Evolutionary conservation across 176 grass and related monocot species (phyloP), one percentile per base, ranked within the genome.

Genomic region (Aegilops longissima): DNA sequence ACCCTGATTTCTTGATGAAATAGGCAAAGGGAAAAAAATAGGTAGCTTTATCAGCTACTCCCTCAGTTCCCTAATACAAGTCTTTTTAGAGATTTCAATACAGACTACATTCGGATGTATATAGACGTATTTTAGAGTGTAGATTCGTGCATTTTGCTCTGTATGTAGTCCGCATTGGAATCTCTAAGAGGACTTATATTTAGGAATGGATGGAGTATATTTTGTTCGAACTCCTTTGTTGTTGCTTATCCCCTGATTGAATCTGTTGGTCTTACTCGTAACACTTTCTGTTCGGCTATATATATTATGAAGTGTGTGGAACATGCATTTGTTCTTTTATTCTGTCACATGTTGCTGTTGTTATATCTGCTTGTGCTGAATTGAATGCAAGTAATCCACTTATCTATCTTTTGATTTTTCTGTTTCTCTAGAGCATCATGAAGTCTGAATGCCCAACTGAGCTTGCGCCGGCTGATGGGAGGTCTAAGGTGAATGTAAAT

Each of bases 381-480:
- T 70, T 23, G 20, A 38, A 29, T 71, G 80, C 38, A 27, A 70
- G 30, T 70, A 36, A 77, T 70, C 51, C 39, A 66, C 20, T 31
- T 11, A 14, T 70, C 16, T 70, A 5, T 29, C 20, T 24, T 73
- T 84, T 39, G 13, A 42, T 4, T 36, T 47, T 31, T 14, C 12
- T 17, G 23, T 72, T 68, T 64, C 9, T 73, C 11, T 80, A 99
- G 97, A 99, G 97, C 89, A 93, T 99, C 70, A 91, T 80, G 85
- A 93, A 91, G 84, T 93, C 90, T 86, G 94, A 93, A 80, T 99
- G 97, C 77, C 94, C 94, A 65, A 54, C 87, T 39, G 97, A 99
- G 80, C 92, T 99, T 93, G 79, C 85, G 70, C 89, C 85, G 14
- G 80, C 94, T 87, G 89, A 93, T 76, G 62, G 52, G 52, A 90